Base-by-base conservation (phyloP, 2,329 filamentous ascomycete species). In the Aspergillus pseudoviridinutans region DNA sequence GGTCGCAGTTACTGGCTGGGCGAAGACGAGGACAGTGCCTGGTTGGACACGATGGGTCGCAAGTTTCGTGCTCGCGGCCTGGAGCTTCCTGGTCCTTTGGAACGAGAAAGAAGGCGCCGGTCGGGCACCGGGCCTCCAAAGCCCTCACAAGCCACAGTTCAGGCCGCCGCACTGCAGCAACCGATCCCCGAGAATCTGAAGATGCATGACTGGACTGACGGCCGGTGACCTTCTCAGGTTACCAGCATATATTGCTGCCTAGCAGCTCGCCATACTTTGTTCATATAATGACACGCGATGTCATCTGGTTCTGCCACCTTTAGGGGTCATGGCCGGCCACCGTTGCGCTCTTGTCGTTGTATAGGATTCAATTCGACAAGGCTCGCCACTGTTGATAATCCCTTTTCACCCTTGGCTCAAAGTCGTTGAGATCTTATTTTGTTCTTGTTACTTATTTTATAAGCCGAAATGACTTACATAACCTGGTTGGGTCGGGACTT, bases 1-100 rank as follows among this genome's bases (percentile, higher is more conserved):
- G 89, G 89, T 42, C 84, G 84, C 63, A 82, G 81, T 57, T 97
- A 95, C 77, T 97, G 92, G 92, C 79, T 96, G 17, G 89, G 89
- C 32, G 74, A 77, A 59, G 84, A 84, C 59, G 77, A 84, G 54
- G 76, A 84, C 56, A 84, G 80, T 51, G 85, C 86, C 59, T 94
- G 90, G 90, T 82, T 87, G 67, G 80, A 83, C 50, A 83, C 81
- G 9, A 79, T 87, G 63, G 80, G 82, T 61, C 82, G 83, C 59
- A 84, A 86, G 67, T 85, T 89, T 72, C 83, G 80, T 65, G 76
- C 71, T 64, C 76, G 74, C 44, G 70, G 73, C 58, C 75, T 74
- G 10, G 77, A 78, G 49, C 64, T 72, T 6, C 75, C 72, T 4
- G 76, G 77, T 8, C 73, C 76, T 5, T 65, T 77, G 14, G 79